Evolutionary conservation across 495 filamentous ascomycete genomes (phyloP), one percentile per base, ranked within the genome.

Genomic region (Trypethelium eluteriae): DNA sequence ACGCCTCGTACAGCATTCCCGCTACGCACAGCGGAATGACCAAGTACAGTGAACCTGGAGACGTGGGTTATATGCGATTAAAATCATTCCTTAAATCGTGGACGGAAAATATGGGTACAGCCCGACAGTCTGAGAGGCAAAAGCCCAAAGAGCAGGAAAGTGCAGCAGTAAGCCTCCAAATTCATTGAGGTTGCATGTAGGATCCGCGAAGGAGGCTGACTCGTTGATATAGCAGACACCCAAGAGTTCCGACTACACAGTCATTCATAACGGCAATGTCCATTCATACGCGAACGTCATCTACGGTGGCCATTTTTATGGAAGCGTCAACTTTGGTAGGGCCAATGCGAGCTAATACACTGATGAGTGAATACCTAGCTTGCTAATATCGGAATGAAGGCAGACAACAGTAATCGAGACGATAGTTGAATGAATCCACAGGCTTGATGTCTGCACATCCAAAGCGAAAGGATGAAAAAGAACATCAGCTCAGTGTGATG

Each of bases 11-110:
- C 34, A 46, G 63, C 36, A 69, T 71, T 53, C 69, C 38, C 35
- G 63, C 56, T 5, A 68, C 63, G 38, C 69, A 71, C 50, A 63
- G 50, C 25, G 53, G 63, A 7, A 71, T 71, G 69, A 63, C 67
- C 6, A 69, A 66, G 38, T 71, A 69, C 39, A 41, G 16, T 38
- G 35, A 49, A 14, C 41, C 53, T 11, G 12, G 61, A 7, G 69
- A 69, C 36, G 10, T 18, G 7, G 69, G 69, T 2, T 69, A 53
- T 34, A 4, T 18, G 32, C 41, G 41, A n/a, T 39, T 65, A 5
- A 18, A 5, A 18, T 12, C 49, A 12, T 12, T 14, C 5, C 49
- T 53, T 18, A 12, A 18, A 18, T 18, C 5, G n/a, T 53, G 49
- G 7, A 18, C 25, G 49, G 25, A 53, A 18, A 18, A 0, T 46